phyloP scores from a whole-genome alignment of 2,329 filamentous ascomycete genomes.

The Incumbomyces lentus region DNA sequence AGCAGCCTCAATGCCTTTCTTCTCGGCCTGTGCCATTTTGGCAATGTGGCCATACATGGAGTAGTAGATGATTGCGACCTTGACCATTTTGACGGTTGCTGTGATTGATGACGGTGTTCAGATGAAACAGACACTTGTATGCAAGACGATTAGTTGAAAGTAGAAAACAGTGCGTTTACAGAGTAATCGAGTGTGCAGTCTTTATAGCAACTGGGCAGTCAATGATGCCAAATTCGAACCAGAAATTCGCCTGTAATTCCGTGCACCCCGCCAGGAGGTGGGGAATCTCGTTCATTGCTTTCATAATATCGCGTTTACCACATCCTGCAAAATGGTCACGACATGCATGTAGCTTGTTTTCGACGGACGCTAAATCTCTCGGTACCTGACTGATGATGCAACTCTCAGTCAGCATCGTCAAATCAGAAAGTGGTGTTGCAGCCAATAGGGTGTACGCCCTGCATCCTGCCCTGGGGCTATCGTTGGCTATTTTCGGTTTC shows the following conservation, averaged over 20 bases:
- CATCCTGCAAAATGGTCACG: background rate
- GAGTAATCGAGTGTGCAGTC: background rate
- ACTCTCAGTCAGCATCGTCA: slow-evolving; percentile 6
- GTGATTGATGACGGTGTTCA: too few relatives aligned
- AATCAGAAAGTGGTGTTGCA: background rate
- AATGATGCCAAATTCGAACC: background rate
- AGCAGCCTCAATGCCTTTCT: slow-evolving; percentile 77
- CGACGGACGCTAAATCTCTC: background rate
- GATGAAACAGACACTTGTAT: background rate
- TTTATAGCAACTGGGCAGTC: slow-evolving; percentile 4
- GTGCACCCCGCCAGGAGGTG: background rate
- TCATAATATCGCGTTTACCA: background rate
- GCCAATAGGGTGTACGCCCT: background rate
- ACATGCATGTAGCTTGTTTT: background rate
- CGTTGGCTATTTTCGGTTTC: too few relatives aligned
- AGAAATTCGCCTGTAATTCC: background rate
- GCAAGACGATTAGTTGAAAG: background rate
- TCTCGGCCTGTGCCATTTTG: slow-evolving; percentile 77
- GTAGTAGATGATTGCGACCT: slow-evolving; percentile 87
- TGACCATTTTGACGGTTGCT: slow-evolving; percentile 29
- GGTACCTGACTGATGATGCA: background rate
- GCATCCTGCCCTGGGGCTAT: too few relatives aligned
- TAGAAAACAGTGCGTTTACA: background rate
- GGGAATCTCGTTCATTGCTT: background rate
- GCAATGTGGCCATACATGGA: slow-evolving; percentile 89